These are phyloP conservation scores for Puccinia hordei DNA, from an alignment of 1,284 basidiomycete species.

Conservation along the genomic window DNA sequence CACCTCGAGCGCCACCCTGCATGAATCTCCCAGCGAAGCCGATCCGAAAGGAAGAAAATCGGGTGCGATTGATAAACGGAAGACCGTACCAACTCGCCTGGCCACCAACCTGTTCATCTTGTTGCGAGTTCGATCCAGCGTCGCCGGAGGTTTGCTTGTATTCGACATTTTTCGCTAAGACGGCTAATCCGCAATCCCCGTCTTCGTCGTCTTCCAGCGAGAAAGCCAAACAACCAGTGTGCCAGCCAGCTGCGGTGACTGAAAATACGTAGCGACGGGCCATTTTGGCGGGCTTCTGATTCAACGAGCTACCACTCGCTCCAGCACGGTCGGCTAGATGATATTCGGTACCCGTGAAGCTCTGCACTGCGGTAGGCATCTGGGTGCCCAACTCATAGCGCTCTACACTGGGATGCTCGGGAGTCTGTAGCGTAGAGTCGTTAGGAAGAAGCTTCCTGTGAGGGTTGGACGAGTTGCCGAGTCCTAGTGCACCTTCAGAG, in stretches of 20 bases:
- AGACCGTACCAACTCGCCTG: neutral
- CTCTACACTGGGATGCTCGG: neutral
- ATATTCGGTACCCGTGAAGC: slow-evolving; percentile 29
- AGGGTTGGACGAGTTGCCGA: slow-evolving; percentile 27
- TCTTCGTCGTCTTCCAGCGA: slow-evolving; percentile 41
- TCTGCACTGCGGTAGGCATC: slow-evolving; percentile 33
- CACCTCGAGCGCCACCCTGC: slow-evolving; percentile 23
- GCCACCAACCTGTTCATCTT: slow-evolving; percentile 1
- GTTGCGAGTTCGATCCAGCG: neutral
- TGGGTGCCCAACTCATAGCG: neutral
- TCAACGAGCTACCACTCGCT: neutral
- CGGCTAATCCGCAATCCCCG: slow-evolving; percentile 29
- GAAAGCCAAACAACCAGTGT: slow-evolving; percentile 45
- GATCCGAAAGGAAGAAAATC: slow-evolving; percentile 16
- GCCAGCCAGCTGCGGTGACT: slow-evolving; percentile 41
- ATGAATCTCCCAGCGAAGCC: slow-evolving; percentile 34
- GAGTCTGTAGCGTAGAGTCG: neutral
- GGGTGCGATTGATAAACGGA: neutral
- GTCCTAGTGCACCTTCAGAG: slow-evolving; percentile 37
- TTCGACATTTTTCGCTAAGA: slow-evolving; percentile 5
- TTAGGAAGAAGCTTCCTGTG: slow-evolving; percentile 2
- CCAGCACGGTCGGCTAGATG: slow-evolving; percentile 15
- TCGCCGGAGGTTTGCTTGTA: neutral
- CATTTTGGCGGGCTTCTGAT: neutral
- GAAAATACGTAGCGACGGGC: slow-evolving; percentile 38